Base-by-base conservation (phyloP, 495 filamentous ascomycete genomes). In the Lasiosphaeriaceae sp. region DNA sequence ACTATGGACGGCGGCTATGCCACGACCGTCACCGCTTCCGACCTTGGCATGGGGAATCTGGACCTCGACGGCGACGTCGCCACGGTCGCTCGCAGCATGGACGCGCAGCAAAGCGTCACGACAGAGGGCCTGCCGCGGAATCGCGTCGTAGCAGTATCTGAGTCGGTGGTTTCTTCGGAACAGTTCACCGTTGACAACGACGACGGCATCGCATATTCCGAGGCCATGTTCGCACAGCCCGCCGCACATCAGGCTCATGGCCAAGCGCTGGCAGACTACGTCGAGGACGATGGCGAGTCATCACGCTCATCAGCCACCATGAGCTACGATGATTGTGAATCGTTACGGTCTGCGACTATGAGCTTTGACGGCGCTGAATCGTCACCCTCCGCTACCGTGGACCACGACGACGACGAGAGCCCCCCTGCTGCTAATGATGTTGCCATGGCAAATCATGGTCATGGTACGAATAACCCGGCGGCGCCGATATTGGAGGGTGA, bases 51-150 rank as follows among this genome's bases (percentile, higher is more conserved):
- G 0, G 47, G 39, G 11, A 54, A 43, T 16, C 45, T 72, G 14
- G 56, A 43, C 16, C 47, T 72, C n/a, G 54, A 52, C 21, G 52
- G 60, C 34, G 47, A 58, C 23, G 47, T 39, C n/a, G 52, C 31
- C 31, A 61, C 50, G 37, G 50, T 44, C 4, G 59, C 56, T 17
- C 52, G 63, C 11, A 68, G 68, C 43, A 17, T 71, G 37, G 55
- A 58, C n/a, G 69, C 56, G 8, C 57, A 73, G 29, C 62, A 62
- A 35, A 68, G 66, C 45, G 56, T 59, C 11, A 57, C 55, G 9
- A 58, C 56, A n/a, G 26, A 31, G 9, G 59, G 26, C 14, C 46
- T 14, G 20, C 41, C 44, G 0, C 60, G 53, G 4, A 52, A 50
- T 20, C 43, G 47, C 8, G 59, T 64, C 29, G 44, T 68, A 2